phyloP scores from a whole-genome alignment of 164 flowering plant species.

The Tetrastigma voinierianum region DNA sequence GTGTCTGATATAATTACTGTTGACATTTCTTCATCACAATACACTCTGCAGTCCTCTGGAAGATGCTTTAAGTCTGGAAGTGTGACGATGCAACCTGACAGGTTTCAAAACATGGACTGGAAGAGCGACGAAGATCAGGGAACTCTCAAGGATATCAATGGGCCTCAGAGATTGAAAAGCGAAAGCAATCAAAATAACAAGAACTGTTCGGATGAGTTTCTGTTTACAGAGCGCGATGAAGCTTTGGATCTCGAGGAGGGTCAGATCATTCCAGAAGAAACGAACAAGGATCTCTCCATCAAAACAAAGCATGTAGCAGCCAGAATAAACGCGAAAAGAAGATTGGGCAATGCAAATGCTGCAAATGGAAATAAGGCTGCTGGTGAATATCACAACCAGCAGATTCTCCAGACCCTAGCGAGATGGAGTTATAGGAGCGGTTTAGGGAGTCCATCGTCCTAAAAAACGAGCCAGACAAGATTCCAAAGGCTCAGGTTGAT shows the following conservation, averaged over 20 bases:
- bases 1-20: not conserved
- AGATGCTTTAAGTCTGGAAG: slow-evolving; percentile 32
- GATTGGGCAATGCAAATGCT: slow-evolving; percentile 10
- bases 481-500: slow-evolving; percentile 21
- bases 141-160: slow-evolving; percentile 6
- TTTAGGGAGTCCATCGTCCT: slow-evolving; percentile 52
- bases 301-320: slow-evolving; percentile 8
- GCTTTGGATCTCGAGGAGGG: slow-evolving; percentile 50
- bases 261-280: slow-evolving; percentile 37
- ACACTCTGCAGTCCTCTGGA: slow-evolving; percentile 46
- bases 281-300: slow-evolving; percentile 3
- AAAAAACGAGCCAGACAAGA: slow-evolving; percentile 32
- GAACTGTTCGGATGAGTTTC: slow-evolving; percentile 24
- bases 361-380: slow-evolving; percentile 10
- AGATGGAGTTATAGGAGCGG: slow-evolving; percentile 77
- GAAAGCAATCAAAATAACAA: slow-evolving; percentile 15
- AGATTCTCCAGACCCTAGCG: slow-evolving; percentile 51
- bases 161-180: slow-evolving; percentile 6
- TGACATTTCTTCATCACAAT: slow-evolving; percentile 23
- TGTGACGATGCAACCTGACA: slow-evolving; percentile 15
- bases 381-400: slow-evolving; percentile 27
- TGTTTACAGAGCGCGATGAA: slow-evolving; percentile 15
- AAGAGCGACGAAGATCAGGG: slow-evolving; percentile 12
- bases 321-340: slow-evolving; percentile 12
- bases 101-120: slow-evolving; percentile 10